Evolutionary conservation across 2,329 filamentous ascomycete species (phyloP).

Genomic region (Allantophomopsis lycopodina): DNA sequence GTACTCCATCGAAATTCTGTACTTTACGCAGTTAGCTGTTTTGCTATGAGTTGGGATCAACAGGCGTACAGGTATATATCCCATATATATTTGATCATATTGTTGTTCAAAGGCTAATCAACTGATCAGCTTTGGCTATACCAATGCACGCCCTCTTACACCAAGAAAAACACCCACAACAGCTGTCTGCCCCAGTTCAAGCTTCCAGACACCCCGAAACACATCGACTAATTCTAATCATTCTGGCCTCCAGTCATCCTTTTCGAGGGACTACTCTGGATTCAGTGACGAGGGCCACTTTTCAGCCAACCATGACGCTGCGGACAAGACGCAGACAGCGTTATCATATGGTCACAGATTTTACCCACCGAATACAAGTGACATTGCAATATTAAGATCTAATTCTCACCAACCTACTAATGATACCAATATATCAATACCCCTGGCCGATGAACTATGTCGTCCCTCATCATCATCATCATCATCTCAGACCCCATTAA

Average conservation of each 20-base stretch:
- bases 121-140: slow-evolving; percentile 43
- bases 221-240: slow-evolving; percentile 29
- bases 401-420: slow-evolving; percentile 49
- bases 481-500: slow-evolving; percentile 31
- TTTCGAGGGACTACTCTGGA: slow-evolving; percentile 51
- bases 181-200: slow-evolving; percentile 35
- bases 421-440: slow-evolving; percentile 35
- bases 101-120: background rate
- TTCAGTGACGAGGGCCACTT: slow-evolving; percentile 51
- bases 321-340: slow-evolving; percentile 10
- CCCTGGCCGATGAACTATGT: slow-evolving; percentile 44
- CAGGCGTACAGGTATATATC: slow-evolving; percentile 34
- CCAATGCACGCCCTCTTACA: slow-evolving; percentile 45
- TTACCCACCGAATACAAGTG: slow-evolving; percentile 31
- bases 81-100: background rate
- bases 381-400: slow-evolving; percentile 36
- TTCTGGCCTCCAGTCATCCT: slow-evolving; percentile 38
- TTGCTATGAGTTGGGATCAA: slow-evolving; percentile 52
- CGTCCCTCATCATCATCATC: slow-evolving; percentile 48
- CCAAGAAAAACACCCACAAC: slow-evolving; percentile 43
- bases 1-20: no score
- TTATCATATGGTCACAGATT: slow-evolving; percentile 22
- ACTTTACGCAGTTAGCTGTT: no score
- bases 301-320: slow-evolving; percentile 14
- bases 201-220: slow-evolving; percentile 41